Conservation (phyloP, 1,139 yeast species). For the Geotrichum restrictum region DNA sequence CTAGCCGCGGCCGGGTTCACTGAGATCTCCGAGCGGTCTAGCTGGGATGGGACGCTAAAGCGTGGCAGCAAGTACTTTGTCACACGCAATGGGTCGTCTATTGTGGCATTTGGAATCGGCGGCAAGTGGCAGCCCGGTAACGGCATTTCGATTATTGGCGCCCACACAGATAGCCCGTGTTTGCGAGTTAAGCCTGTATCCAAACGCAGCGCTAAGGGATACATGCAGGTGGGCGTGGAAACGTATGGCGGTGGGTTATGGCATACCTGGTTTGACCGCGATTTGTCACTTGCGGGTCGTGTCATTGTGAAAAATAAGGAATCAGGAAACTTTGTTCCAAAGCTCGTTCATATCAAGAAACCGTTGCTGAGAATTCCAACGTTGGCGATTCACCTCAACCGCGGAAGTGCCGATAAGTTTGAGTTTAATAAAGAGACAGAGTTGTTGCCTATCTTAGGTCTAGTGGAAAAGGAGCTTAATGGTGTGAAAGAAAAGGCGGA, state of each 20-base stretch:
- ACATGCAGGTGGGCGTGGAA: slow-evolving; percentile 87
- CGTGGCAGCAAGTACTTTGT: slow-evolving; percentile 57
- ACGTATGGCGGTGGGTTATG: slow-evolving; percentile 95
- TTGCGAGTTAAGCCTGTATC: slow-evolving; percentile 87
- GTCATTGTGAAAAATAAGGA: slow-evolving; percentile 59
- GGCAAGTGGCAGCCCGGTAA: slow-evolving; percentile 70
- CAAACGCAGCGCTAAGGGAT: slow-evolving; percentile 57
- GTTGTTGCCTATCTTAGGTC: slow-evolving; percentile 81
- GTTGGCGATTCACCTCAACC: slow-evolving; percentile 84
- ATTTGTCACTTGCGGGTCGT: slow-evolving; percentile 86
- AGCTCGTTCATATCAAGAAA: slow-evolving; percentile 70
- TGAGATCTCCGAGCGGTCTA: slow-evolving; percentile 68
- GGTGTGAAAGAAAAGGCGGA: slow-evolving; percentile 25
- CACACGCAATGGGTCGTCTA: slow-evolving; percentile 74
- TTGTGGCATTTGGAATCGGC: slow-evolving; percentile 84
- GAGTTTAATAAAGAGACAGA: slow-evolving; percentile 89
- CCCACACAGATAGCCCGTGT: slow-evolving; percentile 95
- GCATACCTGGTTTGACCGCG: slow-evolving; percentile 80
- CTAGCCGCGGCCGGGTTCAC: slow-evolving; percentile 61
- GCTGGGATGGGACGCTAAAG: slow-evolving; percentile 60
- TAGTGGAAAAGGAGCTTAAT: slow-evolving; percentile 43
- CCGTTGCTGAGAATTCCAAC: slow-evolving; percentile 92
- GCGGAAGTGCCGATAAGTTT: slow-evolving; percentile 71
- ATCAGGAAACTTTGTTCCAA: slow-evolving; percentile 49
- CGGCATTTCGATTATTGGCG: slow-evolving; percentile 85